Conservation (phyloP, 2,329 filamentous ascomycete genomes). For the Penicillium occitanis region DNA sequence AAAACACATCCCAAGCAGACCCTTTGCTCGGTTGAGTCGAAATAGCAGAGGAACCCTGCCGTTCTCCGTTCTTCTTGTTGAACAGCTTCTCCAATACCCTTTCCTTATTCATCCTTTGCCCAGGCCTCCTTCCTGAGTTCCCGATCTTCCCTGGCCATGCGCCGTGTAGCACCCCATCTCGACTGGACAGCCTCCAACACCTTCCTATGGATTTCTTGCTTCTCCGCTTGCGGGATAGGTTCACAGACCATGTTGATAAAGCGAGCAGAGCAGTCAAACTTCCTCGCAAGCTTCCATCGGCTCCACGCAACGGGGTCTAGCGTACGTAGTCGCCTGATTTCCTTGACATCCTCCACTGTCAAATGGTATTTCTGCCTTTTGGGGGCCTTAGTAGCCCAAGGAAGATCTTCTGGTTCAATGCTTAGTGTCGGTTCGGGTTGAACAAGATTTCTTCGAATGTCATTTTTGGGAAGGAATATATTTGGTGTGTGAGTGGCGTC, state of each 20-base stretch:
- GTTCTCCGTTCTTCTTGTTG: not conserved
- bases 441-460: constrained; percentile 52
- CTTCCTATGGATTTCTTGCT: constrained; percentile 49
- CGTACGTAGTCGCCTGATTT: constrained; percentile 58
- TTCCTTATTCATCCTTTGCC: constrained; percentile 56
- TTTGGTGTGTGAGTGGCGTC: constrained; percentile 64
- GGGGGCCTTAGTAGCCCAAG: constrained; percentile 51
- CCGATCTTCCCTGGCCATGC: constrained; percentile 61
- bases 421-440: constrained; percentile 2
- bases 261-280: constrained; percentile 62
- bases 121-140: constrained; percentile 60
- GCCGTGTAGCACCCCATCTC: constrained; percentile 61
- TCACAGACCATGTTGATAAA: constrained; percentile 62
- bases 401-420: constrained; percentile 35
- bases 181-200: constrained; percentile 56
- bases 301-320: constrained; percentile 62
- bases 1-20: constrained; percentile 5
- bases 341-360: constrained; percentile 55
- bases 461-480: constrained; percentile 62
- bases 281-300: constrained; percentile 58
- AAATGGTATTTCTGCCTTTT: constrained; percentile 64
- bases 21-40: not conserved
- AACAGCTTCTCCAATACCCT: not conserved
- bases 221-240: constrained; percentile 52
- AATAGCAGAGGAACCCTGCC: not conserved